Percentiles rank a stretch among this genome's conserved stretches.
Conservation (phyloP, 2,329 filamentous ascomycete genomes). For the Cytospora paraplurivora region DNA sequence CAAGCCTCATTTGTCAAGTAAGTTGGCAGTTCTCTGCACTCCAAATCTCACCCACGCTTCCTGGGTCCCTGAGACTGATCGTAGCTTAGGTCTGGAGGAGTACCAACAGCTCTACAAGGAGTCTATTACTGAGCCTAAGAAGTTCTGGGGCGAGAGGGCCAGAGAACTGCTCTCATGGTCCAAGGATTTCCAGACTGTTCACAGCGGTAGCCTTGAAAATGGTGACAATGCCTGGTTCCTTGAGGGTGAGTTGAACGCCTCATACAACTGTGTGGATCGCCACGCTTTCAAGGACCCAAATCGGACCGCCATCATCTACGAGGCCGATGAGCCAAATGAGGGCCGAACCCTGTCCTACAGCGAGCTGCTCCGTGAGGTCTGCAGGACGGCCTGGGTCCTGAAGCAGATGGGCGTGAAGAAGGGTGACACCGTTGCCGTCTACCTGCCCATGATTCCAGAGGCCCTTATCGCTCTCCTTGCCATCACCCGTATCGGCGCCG, state of each 20-base stretch:
- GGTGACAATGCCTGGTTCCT: constrained; percentile 95
- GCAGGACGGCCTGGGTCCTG: constrained; percentile 80
- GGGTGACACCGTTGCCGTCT: constrained; percentile 95
- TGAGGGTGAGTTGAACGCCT: constrained; percentile 91
- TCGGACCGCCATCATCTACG: constrained; percentile 96
- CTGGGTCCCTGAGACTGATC: constrained; percentile 16
- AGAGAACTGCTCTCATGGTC: constrained; percentile 90
- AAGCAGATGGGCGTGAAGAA: constrained; percentile 97
- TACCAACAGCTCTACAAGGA: constrained; percentile 73
- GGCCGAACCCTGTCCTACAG: constrained; percentile 90
- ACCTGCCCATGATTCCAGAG: constrained; percentile 98
- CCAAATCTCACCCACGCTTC: constrained; percentile 6
- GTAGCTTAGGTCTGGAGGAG: constrained; percentile 59
- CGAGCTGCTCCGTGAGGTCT: constrained; percentile 91
- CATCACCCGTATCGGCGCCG: constrained; percentile 86
- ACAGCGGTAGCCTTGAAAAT: constrained; percentile 70
- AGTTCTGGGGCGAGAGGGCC: constrained; percentile 86
- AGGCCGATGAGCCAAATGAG: constrained; percentile 86
- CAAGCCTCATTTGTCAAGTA: constrained; percentile 68
- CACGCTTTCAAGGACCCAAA: constrained; percentile 95
- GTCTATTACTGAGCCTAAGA: constrained; percentile 85
- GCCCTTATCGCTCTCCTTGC: constrained; percentile 89
- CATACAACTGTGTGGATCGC: constrained; percentile 95
- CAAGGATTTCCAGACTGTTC: constrained; percentile 87
- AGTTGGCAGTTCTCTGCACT: constrained; percentile 38